Conservation (phyloP, 2,329 filamentous ascomycete genomes). For the Fusarium sp. region DNA sequence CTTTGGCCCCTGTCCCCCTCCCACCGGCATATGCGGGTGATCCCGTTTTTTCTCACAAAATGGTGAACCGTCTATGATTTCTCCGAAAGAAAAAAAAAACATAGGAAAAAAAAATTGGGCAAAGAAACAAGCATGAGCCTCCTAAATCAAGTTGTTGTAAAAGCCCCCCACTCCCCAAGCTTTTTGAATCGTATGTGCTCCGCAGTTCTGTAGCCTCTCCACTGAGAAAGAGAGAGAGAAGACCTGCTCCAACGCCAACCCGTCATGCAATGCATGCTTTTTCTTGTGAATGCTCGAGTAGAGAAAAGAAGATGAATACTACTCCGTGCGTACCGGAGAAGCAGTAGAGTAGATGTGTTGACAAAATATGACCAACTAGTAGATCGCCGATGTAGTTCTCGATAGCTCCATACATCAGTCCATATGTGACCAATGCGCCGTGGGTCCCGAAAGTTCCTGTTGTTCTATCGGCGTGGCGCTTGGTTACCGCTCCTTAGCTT, state of each 20-base stretch:
- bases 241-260: constrained; percentile 35
- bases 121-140: constrained; percentile 3
- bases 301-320: constrained; percentile 12
- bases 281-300: constrained; percentile 29
- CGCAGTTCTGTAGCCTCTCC: constrained; percentile 10
- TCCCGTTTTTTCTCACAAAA: constrained; percentile 17
- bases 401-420: constrained; percentile 15
- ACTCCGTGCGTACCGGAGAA: constrained; percentile 9
- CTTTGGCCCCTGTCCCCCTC: not conserved
- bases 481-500: constrained; percentile 56
- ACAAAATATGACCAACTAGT: not conserved
- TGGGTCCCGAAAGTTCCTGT: not conserved
- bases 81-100: not conserved
- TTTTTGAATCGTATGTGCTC: constrained; percentile 2
- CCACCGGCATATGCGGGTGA: constrained; percentile 1
- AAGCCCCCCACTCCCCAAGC: constrained; percentile 2
- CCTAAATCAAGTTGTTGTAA: not conserved
- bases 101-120: not conserved
- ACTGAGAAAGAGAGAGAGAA: constrained; percentile 5
- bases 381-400: constrained; percentile 22
- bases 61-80: constrained; percentile 36
- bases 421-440: constrained; percentile 7
- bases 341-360: constrained; percentile 8
- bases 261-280: constrained; percentile 33
- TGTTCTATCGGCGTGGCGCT: constrained; percentile 30